Evolutionary conservation across 495 filamentous ascomycete genomes (phyloP).

Genomic region (Pseudevernia furfuracea): DNA sequence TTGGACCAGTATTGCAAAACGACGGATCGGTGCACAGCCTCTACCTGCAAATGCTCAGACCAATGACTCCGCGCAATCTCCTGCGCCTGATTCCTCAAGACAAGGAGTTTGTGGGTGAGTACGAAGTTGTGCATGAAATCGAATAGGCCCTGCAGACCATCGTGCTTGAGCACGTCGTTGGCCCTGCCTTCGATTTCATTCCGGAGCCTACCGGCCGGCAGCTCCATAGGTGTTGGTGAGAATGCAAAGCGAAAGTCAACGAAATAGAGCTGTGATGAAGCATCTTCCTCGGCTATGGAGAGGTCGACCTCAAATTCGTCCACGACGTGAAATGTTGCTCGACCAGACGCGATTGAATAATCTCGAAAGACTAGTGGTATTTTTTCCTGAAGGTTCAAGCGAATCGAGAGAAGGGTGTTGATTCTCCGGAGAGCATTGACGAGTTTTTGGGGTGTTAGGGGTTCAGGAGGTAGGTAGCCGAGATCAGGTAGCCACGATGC

Average conservation of each 20-base stretch:
- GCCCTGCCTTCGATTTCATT: slow-evolving; percentile 58
- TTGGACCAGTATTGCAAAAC: slow-evolving; percentile 85
- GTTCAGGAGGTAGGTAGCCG: slow-evolving; percentile 68
- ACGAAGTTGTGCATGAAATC: slow-evolving; percentile 76
- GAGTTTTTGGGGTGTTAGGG: slow-evolving; percentile 56
- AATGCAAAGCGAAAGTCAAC: slow-evolving; percentile 86
- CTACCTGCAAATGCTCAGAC: slow-evolving; percentile 65
- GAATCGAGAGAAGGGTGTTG: slow-evolving; percentile 72
- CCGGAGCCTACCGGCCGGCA: slow-evolving; percentile 51
- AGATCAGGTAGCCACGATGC: slow-evolving; percentile 72
- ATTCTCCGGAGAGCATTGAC: slow-evolving; percentile 65
- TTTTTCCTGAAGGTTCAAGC: slow-evolving; percentile 67
- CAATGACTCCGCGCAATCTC: slow-evolving; percentile 61
- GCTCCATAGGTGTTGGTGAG: slow-evolving; percentile 51
- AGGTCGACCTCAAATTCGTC: slow-evolving; percentile 91
- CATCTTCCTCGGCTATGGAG: slow-evolving; percentile 74
- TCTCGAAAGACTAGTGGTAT: slow-evolving; percentile 65
- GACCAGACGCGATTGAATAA: slow-evolving; percentile 67
- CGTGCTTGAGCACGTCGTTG: slow-evolving; percentile 56
- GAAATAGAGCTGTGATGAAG: slow-evolving; percentile 76
- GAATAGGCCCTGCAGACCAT: slow-evolving; percentile 70
- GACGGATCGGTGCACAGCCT: slow-evolving; percentile 67
- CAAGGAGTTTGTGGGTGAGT: slow-evolving; percentile 77
- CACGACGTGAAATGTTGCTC: slow-evolving; percentile 74
- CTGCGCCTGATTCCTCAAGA: slow-evolving; percentile 66